Evolutionary conservation across 352 stramenopile species (phyloP), one percentile per base, ranked within the genome.

Genomic region (Elongisporangium senticosum): DNA sequence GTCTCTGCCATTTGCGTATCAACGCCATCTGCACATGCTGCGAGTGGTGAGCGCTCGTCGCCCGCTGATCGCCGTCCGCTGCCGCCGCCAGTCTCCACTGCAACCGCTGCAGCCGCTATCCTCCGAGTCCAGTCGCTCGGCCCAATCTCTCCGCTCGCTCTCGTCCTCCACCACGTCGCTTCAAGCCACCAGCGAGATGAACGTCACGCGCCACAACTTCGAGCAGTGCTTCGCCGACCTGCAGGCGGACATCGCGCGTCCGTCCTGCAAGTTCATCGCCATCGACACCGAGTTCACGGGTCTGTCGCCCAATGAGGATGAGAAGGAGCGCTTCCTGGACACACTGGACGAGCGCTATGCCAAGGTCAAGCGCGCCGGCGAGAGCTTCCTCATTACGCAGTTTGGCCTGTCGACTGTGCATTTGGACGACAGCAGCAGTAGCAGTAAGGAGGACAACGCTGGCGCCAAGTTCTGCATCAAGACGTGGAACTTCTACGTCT

Each of bases 401-500:
- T 88, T 92, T 67, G 85, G 85, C 2, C 68, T 95, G 43, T 89
- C 80, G 21, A 87, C 77, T 17, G 82, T 91, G 54, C 81, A 89
- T 56, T 52, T 90, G 24, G 72, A 89, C 59, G 28, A 39, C 28
- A 39, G 28, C 28, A 39, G 28, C 28, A 39, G 24, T 7, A 33
- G 28, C 28, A 6, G 10, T 39, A 65, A 79, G 21, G 59, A 73
- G 49, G 64, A 84, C 43, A 14, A 8, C 10, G 6, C 24, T 33
- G 24, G 7, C 3, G 28, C 28, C 28, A 63, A 87, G 59, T 69
- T 83, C 55, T 63, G 72, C 33, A 81, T 91, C 68, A 82, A 79
- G 62, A 89, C 79, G n/a, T 95, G 78, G 79, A 95, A 95, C 68
- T 92, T 95, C 62, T 95, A 89, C 66, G 69, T 95, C 11, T 93